Conservation (phyloP, 257 asterid genomes). For the Solanum pinnatisectum region DNA sequence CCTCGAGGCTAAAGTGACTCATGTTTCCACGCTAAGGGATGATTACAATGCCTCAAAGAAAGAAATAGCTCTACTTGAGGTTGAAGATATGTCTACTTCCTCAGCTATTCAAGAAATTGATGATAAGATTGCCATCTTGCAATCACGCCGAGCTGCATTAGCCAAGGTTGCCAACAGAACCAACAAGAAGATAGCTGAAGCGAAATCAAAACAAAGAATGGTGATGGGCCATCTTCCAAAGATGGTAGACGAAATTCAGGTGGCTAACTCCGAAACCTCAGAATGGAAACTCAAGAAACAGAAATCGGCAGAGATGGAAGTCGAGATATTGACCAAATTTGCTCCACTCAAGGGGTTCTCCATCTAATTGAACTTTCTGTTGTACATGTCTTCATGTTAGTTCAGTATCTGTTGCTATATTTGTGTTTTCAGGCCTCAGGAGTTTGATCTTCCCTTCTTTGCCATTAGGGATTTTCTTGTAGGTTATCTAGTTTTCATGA, state of each 20-base stretch:
- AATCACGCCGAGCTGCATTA: slow-evolving; percentile 16
- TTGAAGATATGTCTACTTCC: slow-evolving; percentile 14
- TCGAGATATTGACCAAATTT: slow-evolving; percentile 19
- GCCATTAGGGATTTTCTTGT: neutral
- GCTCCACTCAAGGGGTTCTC: slow-evolving; percentile 25
- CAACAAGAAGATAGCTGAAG: slow-evolving; percentile 9
- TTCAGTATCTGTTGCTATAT: neutral
- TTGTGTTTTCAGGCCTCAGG: neutral
- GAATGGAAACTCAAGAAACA: slow-evolving; percentile 25
- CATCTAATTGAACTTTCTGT: slow-evolving; percentile 2
- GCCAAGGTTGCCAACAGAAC: slow-evolving; percentile 6
- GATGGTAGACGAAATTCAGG: slow-evolving; percentile 26
- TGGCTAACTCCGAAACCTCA: slow-evolving; percentile 17
- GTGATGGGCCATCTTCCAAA: slow-evolving; percentile 15
- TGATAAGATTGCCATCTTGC: slow-evolving; percentile 18
- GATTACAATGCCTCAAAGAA: slow-evolving; percentile 21
- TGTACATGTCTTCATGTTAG: neutral
- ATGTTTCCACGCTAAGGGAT: slow-evolving; percentile 10
- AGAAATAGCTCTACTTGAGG: slow-evolving; percentile 18
- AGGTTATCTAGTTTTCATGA: neutral
- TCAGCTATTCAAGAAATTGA: slow-evolving; percentile 19
- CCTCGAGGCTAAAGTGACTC: slow-evolving; percentile 15
- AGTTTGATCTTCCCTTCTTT: neutral
- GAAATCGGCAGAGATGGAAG: slow-evolving; percentile 18
- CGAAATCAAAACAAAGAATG: slow-evolving; percentile 3